Evolutionary conservation across 768 basidiomycete genomes (phyloP), one percentile per base, ranked within the genome.

Genomic region (Fistulinella prunicolor): DNA sequence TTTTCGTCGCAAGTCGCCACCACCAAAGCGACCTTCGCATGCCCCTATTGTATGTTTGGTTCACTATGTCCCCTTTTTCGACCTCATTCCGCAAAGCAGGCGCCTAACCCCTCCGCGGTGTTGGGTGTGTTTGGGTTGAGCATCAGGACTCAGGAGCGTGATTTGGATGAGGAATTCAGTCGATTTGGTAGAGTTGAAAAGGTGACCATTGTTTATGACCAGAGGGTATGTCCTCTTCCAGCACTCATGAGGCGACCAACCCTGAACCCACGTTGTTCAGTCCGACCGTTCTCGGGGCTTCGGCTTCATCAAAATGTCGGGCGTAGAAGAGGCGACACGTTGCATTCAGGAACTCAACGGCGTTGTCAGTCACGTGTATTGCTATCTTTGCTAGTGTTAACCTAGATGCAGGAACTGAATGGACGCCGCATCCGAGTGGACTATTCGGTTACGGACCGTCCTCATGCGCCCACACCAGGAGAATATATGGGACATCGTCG

Each of bases 81-180:
- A 44, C 47, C 72, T 78, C 53, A 79, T 65, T 48, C 56, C 36
- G 62, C 65, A 54, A 67, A 76, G 74, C 79, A 91, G 89, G 87
- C 86, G 57, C 90, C 91, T 41, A 86, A 85, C 66, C 89, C 93
- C 19, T 86, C 88, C 58, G 85, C 78, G 51, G 93, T 95, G 26
- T 77, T 99, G 52, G 95, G 95, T 49, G 93, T 97, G n/a, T 99
- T 98, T 57, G 95, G 95, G n/a, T 73, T 98, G 35, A 94, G 92
- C 59, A 95, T 99, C 47, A 82, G 94, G 46, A 97, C 95, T 4
- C 80, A 85, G 46, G 95, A 99, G 64, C 81, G 89, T 35, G 95
- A 98, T 64, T 74, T 99, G 40, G 92, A 97, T 56, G 90, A 95
- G 55, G 94, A 96, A 68, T 98, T 99, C 58, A 81, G 74, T 58